phyloP scores from a whole-genome alignment of 257 asterid species.

The Fraxinus americana region DNA sequence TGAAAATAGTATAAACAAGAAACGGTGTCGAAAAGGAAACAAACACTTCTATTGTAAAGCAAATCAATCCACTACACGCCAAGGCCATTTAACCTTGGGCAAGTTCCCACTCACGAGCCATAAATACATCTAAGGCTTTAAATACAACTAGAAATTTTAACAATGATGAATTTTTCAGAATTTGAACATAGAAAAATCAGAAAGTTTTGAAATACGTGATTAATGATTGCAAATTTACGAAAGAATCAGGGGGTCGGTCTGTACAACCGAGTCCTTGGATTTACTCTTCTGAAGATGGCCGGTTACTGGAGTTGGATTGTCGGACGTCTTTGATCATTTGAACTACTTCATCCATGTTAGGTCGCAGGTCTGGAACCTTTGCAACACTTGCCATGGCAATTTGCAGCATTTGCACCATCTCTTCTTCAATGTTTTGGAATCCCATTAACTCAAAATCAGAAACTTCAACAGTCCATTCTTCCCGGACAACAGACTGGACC shows the following conservation, averaged over 20 bases:
- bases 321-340: constrained; percentile 85
- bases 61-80: constrained; percentile 2
- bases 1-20: background rate
- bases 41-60: background rate
- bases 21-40: background rate
- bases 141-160: background rate
- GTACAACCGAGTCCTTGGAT: too few species aligned
- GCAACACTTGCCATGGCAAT: constrained; percentile 91
- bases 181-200: constrained; percentile 11
- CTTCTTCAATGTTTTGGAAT: constrained; percentile 79
- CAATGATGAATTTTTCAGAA: constrained; percentile 19
- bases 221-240: too few species aligned
- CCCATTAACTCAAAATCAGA: constrained; percentile 84
- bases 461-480: constrained; percentile 98
- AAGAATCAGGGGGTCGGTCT: too few species aligned
- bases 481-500: constrained; percentile 97
- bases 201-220: too few species aligned
- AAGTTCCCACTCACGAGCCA: background rate
- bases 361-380: constrained; percentile 81
- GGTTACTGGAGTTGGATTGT: constrained; percentile 46
- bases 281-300: too few species aligned
- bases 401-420: constrained; percentile 96
- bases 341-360: constrained; percentile 78
- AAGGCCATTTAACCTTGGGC: background rate
- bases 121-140: background rate